Percentiles rank a stretch among this genome's conserved stretches.
Conservation (phyloP, 805 yeast species). For the Barnettozyma pratensis region DNA sequence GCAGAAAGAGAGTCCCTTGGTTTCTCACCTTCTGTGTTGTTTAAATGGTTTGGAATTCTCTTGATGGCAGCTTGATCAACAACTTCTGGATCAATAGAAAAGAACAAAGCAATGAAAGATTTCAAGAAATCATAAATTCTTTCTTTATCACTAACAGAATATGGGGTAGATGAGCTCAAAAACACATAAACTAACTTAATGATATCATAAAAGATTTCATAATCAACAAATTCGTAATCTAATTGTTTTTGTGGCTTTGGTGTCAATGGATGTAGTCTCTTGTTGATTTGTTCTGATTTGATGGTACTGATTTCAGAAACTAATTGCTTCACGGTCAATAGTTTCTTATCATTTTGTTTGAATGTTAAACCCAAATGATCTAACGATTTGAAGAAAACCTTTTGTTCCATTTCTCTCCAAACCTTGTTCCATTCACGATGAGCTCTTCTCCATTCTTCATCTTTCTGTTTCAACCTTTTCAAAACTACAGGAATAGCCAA, state of each 20-base stretch:
- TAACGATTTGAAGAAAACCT: constrained; percentile 85
- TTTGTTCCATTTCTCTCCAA: constrained; percentile 98
- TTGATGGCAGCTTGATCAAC: constrained; percentile 37
- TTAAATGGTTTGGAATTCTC: constrained; percentile 22
- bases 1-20: constrained; percentile 16
- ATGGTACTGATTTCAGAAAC: constrained; percentile 89
- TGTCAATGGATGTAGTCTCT: constrained; percentile 77
- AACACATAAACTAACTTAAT: constrained; percentile 60
- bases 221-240: constrained; percentile 58
- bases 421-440: constrained; percentile 98
- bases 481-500: constrained; percentile 92
- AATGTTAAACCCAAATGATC: constrained; percentile 95
- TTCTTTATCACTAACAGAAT: constrained; percentile 77
- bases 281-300: constrained; percentile 85
- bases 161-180: constrained; percentile 62
- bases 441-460: constrained; percentile 97
- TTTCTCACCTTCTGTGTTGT: constrained; percentile 11
- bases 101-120: constrained; percentile 68
- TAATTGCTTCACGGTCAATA: constrained; percentile 82
- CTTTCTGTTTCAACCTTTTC: constrained; percentile 91
- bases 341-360: constrained; percentile 93
- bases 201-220: constrained; percentile 68
- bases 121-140: constrained; percentile 66
- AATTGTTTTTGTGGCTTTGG: constrained; percentile 80
- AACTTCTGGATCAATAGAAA: constrained; percentile 47